Base-by-base conservation (phyloP, 805 yeast species). In the Suhomyces sp. region DNA sequence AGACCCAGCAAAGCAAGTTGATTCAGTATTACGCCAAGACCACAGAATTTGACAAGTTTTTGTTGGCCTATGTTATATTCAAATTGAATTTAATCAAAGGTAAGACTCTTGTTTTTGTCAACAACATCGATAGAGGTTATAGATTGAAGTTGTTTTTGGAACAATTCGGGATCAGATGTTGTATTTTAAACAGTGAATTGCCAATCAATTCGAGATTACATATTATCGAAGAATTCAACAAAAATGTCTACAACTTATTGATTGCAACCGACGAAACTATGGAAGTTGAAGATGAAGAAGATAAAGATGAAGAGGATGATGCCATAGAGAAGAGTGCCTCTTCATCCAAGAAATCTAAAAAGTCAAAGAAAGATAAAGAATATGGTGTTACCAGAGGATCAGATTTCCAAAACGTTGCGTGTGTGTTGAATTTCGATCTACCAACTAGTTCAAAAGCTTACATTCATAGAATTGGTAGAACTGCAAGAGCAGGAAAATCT, bases 361-460 rank as follows among this genome's bases (percentile, higher is more conserved):
- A 59, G 45, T 45, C 55, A 54, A 75, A 73, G 52, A 77, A 80
- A 53, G 91, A 87, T 63, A 79, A 76, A 56, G 98, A 94, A 62
- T 94, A 87, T 66, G 96, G 97, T 57, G 97, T 92, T 42, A 88
- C 97, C 24, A 83, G 99, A 70, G 99, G 99, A 65, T 96, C 94
- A 40, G 99, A 94, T 72, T 94, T 94, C 78, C 86, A 82, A 62
- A 93, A 94, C 63, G 98, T 94, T 54, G 94, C 97, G 7, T 94
- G 98, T 74, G 99, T 94, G 6, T 76, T 94, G 58, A 94, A 94
- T 71, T 94, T 94, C 68, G 99, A 94, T 67, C 76, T 94, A 61
- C 99, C 99, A 41, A 81, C 89, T 3, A 85, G 96, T 8, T 86
- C 97, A 5, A 88, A 87, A 66, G 83, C 96, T 2, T 94, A 94